A percentile compares a stretch with the other conserved stretches of the same genome.
Evolutionary conservation across 2,329 filamentous ascomycete genomes (phyloP).

Genomic region (Aspergillus cejpii): DNA sequence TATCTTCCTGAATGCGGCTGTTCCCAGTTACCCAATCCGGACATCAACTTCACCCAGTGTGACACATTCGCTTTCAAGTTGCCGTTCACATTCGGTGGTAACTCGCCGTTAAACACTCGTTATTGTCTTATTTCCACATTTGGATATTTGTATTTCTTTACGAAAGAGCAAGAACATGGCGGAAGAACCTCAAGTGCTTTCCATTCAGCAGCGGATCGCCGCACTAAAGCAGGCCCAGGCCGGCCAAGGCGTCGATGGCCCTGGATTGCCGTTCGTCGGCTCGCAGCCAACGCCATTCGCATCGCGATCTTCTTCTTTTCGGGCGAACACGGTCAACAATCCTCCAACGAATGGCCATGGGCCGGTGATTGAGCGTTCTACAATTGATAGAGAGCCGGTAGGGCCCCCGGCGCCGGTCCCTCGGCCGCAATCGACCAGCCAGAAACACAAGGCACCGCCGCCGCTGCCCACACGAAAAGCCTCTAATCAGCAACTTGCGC

Average conservation of each 20-base stretch:
- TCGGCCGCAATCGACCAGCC: slow-evolving; percentile 21
- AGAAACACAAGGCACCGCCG: slow-evolving; percentile 36
- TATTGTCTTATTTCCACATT: not conserved
- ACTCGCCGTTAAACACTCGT: not conserved
- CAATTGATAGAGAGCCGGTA: slow-evolving; percentile 28
- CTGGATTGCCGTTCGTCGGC: slow-evolving; percentile 23
- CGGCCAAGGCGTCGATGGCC: slow-evolving; percentile 28
- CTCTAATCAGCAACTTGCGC: slow-evolving; percentile 32
- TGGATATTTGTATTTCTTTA: not conserved
- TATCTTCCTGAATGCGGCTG: too few species aligned
- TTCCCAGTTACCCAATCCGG: not conserved
- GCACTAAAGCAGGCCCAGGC: slow-evolving; percentile 42
- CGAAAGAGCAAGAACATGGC: slow-evolving; percentile 25
- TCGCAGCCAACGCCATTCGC: slow-evolving; percentile 21
- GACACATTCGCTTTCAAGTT: not conserved
- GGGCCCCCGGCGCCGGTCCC: slow-evolving; percentile 20
- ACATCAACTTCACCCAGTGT: not conserved
- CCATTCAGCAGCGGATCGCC: slow-evolving; percentile 43
- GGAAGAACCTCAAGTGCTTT: slow-evolving; percentile 39
- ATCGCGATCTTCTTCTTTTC: slow-evolving; percentile 23
- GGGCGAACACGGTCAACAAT: slow-evolving; percentile 32
- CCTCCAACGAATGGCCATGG: slow-evolving; percentile 29
- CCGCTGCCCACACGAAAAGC: slow-evolving; percentile 43
- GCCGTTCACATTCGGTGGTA: too few species aligned
- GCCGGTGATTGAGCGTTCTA: slow-evolving; percentile 20